Percentiles rank a stretch among this genome's conserved stretches.
phyloP scores from a whole-genome alignment of 164 flowering plant genomes.

The Kingdonia uniflora region DNA sequence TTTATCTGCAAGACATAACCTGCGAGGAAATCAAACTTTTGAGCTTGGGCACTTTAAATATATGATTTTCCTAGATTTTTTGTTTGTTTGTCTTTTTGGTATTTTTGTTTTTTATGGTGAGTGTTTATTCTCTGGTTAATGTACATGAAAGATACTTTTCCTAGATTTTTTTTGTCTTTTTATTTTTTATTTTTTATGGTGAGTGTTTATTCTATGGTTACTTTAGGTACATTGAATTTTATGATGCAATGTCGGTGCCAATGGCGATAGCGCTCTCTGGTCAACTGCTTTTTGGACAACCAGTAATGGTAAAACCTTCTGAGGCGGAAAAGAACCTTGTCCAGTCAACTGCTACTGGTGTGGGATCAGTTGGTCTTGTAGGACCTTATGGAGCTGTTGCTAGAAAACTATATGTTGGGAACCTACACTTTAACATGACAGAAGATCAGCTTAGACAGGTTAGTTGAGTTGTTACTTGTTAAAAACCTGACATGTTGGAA shows the following conservation, averaged over 20 bases:
- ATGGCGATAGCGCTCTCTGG: conserved; percentile 97
- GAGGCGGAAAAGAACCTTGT: conserved; percentile 95
- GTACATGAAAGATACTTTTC: no score
- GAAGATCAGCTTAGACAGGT: conserved; percentile 84
- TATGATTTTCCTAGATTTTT: no score
- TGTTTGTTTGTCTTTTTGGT: no score
- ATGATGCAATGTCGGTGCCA: conserved; percentile 91
- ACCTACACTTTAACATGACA: conserved; percentile 88
- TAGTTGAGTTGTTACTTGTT: not conserved
- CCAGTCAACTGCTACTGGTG: conserved; percentile 63
- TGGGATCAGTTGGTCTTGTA: conserved; percentile 29
- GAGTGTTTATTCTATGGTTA: not conserved
- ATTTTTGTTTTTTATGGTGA: not conserved
- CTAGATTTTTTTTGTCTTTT: no score
- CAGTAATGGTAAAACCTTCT: conserved; percentile 90
- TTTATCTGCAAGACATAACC: no score
- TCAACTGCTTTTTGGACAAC: conserved; percentile 77
- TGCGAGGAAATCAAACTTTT: no score
- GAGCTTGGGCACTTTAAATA: no score
- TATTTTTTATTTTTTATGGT: not conserved
- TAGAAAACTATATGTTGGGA: conserved; percentile 86
- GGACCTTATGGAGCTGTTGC: conserved; percentile 62
- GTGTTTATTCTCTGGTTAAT: not conserved
- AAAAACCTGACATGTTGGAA: no score
- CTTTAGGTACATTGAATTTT: conserved; percentile 70